Evolutionary conservation across 2,329 filamentous ascomycete genomes (phyloP).

Genomic region (Aspergillus sp.): DNA sequence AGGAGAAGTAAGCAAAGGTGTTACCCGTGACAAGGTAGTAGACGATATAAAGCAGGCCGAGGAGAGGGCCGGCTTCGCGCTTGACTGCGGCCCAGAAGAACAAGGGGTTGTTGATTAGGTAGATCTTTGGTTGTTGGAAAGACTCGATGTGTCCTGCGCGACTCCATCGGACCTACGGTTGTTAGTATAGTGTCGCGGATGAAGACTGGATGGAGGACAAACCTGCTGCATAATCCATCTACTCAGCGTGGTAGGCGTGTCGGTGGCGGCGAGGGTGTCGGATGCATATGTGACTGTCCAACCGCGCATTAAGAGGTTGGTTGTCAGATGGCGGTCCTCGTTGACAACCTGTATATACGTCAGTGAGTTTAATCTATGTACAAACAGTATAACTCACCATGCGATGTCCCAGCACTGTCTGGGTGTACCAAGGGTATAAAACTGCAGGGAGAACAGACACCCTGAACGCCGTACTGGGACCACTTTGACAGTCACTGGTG

Average conservation of each 20-base stretch:
- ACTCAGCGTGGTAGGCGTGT: slow-evolving; percentile 33
- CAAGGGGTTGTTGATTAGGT: slow-evolving; percentile 31
- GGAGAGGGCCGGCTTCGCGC: slow-evolving; percentile 28
- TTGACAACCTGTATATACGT: slow-evolving; percentile 27
- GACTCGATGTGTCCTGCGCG: slow-evolving; percentile 37
- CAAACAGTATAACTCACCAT: slow-evolving; percentile 18
- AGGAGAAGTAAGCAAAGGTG: slow-evolving; percentile 25
- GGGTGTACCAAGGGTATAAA: slow-evolving; percentile 36
- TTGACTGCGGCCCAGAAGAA: slow-evolving; percentile 34
- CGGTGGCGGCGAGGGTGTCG: slow-evolving; percentile 33
- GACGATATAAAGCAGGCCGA: slow-evolving; percentile 25
- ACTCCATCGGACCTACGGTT: slow-evolving; percentile 28
- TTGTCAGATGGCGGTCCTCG: slow-evolving; percentile 39
- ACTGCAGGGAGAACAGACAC: slow-evolving; percentile 28
- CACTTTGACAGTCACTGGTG: slow-evolving; percentile 36
- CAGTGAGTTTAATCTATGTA: not conserved
- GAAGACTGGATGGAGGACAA: not conserved
- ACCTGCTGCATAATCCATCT: slow-evolving; percentile 36
- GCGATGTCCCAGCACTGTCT: slow-evolving; percentile 32
- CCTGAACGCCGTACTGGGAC: slow-evolving; percentile 36
- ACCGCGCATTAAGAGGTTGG: slow-evolving; percentile 31
- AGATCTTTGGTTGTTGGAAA: slow-evolving; percentile 33
- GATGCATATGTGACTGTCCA: slow-evolving; percentile 35
- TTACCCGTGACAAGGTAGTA: slow-evolving; percentile 29
- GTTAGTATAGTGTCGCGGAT: not conserved